phyloP scores from a whole-genome alignment of 2,329 filamentous ascomycete species.

The Cladobotryum mycophilum region DNA sequence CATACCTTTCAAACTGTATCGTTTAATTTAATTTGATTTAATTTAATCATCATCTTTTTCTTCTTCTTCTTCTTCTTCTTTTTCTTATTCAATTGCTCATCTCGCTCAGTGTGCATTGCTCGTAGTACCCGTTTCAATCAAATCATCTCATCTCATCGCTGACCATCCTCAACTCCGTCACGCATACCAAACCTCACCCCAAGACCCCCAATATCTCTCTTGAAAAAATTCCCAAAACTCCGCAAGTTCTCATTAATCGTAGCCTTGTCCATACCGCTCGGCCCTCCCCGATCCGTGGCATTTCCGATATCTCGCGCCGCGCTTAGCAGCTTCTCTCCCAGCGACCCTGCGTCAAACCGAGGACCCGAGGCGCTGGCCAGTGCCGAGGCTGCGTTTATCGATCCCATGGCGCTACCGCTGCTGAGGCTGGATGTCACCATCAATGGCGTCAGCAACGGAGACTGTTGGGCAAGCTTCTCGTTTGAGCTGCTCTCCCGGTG shows the following conservation, averaged over 20 bases:
- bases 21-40: too few species aligned
- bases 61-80: too few species aligned
- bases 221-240: slow-evolving; percentile 95
- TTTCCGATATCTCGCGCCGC: slow-evolving; percentile 77
- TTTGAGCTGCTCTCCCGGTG: slow-evolving; percentile 72
- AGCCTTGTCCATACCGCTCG: slow-evolving; percentile 48
- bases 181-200: slow-evolving; percentile 66
- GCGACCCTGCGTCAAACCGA: slow-evolving; percentile 72
- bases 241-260: slow-evolving; percentile 90
- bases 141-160: too few species aligned
- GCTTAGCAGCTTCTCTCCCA: slow-evolving; percentile 84
- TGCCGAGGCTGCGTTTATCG: slow-evolving; percentile 39
- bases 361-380: slow-evolving; percentile 33
- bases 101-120: background rate
- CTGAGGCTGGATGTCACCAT: slow-evolving; percentile 40
- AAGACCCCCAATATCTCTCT: slow-evolving; percentile 73
- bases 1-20: too few species aligned
- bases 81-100: too few species aligned
- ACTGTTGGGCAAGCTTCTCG: slow-evolving; percentile 63
- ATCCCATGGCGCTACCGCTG: slow-evolving; percentile 26
- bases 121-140: background rate
- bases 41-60: too few species aligned
- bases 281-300: slow-evolving; percentile 26
- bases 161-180: slow-evolving; percentile 27
- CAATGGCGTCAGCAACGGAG: slow-evolving; percentile 64